Conservation (phyloP, 2,329 filamentous ascomycete species). For the Ampelomyces quisqualis region DNA sequence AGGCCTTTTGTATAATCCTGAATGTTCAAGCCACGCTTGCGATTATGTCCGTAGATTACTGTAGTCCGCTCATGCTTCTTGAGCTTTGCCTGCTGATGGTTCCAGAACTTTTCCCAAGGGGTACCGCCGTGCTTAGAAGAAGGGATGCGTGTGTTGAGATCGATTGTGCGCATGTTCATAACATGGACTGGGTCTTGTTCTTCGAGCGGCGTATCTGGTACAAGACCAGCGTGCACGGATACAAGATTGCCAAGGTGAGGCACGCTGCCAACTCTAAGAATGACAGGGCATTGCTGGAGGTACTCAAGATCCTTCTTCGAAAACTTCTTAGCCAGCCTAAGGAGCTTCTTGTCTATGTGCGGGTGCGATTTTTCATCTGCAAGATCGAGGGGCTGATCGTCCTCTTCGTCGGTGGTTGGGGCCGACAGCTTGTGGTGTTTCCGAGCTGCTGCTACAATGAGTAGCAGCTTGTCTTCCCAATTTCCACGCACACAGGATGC, state of each 20-base stretch:
- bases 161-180: conserved; percentile 89
- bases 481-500: conserved; percentile 88
- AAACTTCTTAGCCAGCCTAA: conserved; percentile 59
- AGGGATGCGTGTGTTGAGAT: conserved; percentile 62
- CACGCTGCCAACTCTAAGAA: conserved; percentile 69
- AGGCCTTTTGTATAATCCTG: conserved; percentile 76
- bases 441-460: conserved; percentile 55
- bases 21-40: conserved; percentile 67
- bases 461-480: conserved; percentile 84
- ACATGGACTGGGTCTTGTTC: conserved; percentile 75
- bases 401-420: conserved; percentile 27
- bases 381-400: conserved; percentile 28
- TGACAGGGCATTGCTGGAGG: conserved; percentile 72
- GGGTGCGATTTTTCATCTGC: conserved; percentile 35
- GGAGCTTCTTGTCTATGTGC: conserved; percentile 45
- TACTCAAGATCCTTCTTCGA: conserved; percentile 64
- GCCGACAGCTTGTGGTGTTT: conserved; percentile 8
- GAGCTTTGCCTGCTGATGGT: conserved; percentile 43
- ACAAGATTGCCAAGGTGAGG: conserved; percentile 63
- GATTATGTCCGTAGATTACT: conserved; percentile 71
- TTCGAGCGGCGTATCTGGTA: conserved; percentile 70
- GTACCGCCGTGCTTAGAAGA: conserved; percentile 55
- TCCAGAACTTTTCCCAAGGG: conserved; percentile 67
- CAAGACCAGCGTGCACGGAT: conserved; percentile 82
- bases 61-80: conserved; percentile 54